phyloP scores from a whole-genome alignment of 441 rosid genomes.

The Gossypium schwendimanii region DNA sequence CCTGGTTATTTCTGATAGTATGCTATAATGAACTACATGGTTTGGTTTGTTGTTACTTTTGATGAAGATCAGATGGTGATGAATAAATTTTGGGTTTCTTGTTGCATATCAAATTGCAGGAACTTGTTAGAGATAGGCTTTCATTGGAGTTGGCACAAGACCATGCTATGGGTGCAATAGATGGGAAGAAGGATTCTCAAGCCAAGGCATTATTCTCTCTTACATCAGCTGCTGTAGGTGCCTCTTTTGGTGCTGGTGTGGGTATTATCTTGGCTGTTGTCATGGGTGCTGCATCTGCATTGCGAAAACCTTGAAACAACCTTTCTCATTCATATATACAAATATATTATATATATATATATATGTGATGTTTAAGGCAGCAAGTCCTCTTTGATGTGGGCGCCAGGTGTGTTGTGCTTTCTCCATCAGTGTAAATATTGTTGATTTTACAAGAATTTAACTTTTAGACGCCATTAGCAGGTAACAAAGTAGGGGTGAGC shows the following conservation, averaged over 20 bases:
- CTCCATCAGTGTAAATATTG: conserved; percentile 8
- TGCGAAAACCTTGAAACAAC: conserved; percentile 92
- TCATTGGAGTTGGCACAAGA: conserved; percentile 54
- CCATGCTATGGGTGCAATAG: conserved; percentile 26
- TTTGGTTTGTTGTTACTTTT: conserved; percentile 6
- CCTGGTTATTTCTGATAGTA: neutral
- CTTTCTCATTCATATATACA: conserved; percentile 24
- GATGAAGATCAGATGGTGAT: neutral
- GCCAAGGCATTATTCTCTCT: conserved; percentile 61
- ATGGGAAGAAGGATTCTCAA: conserved; percentile 33
- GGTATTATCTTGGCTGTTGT: conserved; percentile 88
- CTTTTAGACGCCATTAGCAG: neutral
- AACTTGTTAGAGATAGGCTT: conserved; percentile 67
- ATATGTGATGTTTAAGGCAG: neutral
- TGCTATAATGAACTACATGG: neutral
- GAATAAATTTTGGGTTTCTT: neutral
- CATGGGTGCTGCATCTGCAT: conserved; percentile 96
- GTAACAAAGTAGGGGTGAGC: neutral
- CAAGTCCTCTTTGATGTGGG: neutral
- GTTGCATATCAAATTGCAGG: conserved; percentile 38
- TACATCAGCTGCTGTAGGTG: conserved; percentile 86
- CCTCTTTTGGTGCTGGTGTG: conserved; percentile 86
- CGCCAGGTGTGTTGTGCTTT: neutral
- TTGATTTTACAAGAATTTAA: neutral
- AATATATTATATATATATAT: neutral